These are phyloP conservation scores for Caryopteris hybrid DNA, from an alignment of 305 asterid genomes.

Conservation along the genomic window DNA sequence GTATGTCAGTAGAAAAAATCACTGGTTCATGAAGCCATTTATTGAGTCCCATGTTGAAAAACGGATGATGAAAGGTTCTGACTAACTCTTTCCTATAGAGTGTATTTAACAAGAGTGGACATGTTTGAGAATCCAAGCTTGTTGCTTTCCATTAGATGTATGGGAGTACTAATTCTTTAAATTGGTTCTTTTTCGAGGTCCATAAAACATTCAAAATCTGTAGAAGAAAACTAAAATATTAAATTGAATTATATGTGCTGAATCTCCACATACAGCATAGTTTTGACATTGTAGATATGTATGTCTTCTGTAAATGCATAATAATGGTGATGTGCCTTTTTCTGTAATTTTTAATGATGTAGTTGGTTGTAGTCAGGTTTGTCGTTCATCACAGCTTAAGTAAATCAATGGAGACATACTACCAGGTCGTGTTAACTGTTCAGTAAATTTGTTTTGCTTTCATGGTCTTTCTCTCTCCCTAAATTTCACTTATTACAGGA, in stretches of 20 bases:
- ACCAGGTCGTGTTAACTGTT: constrained; percentile 79
- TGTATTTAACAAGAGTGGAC: neutral
- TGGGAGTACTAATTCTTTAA: neutral
- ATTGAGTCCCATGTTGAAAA: constrained; percentile 3
- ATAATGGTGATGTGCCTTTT: neutral
- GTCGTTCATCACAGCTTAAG: constrained; percentile 96
- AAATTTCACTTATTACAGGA: constrained; percentile 53
- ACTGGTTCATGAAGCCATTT: neutral
- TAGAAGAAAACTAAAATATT: neutral
- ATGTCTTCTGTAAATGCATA: neutral
- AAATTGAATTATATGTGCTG: neutral
- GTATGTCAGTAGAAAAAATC: neutral
- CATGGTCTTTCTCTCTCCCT: constrained; percentile 16
- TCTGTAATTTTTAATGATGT: constrained; percentile 19
- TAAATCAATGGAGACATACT: constrained; percentile 98
- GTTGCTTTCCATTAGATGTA: neutral
- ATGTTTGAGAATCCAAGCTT: constrained; percentile 12
- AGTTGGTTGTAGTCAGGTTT: constrained; percentile 81
- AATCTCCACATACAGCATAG: neutral
- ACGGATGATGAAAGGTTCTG: neutral
- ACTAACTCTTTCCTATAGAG: neutral
- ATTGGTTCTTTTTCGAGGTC: neutral
- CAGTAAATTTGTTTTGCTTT: constrained; percentile 20
- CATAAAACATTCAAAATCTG: constrained; percentile 2
- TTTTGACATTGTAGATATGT: constrained; percentile 7